Evolutionary conservation across 176 grass and related monocot species (phyloP).

Genomic region (Saccharum officinarum): DNA sequence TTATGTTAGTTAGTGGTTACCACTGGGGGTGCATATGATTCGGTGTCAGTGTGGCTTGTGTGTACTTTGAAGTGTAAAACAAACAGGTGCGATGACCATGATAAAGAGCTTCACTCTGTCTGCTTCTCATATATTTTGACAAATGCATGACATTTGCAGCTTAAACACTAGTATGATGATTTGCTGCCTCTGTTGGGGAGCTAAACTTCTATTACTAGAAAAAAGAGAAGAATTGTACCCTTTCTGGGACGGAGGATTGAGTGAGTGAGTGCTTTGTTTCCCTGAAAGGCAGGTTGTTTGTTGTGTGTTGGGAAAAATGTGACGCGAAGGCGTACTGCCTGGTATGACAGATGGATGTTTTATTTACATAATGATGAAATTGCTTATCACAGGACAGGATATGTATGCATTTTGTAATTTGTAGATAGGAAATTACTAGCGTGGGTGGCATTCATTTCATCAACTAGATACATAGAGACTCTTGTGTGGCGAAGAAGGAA

Average conservation of each 20-base stretch:
- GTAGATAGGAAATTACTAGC: background rate
- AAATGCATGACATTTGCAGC: background rate
- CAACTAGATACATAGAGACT: background rate
- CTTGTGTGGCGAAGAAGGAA: no score
- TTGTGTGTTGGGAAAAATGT: background rate
- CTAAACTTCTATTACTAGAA: no score
- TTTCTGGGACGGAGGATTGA: no score
- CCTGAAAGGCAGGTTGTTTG: background rate
- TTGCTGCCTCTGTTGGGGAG: background rate
- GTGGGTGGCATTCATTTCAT: background rate
- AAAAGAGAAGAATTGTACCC: background rate
- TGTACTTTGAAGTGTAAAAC: background rate
- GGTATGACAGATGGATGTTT: background rate
- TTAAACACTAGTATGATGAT: background rate
- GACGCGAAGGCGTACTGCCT: background rate
- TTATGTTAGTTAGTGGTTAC: background rate
- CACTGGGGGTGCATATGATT: background rate
- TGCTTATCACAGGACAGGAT: background rate
- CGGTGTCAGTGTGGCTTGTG: background rate
- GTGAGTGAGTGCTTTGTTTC: background rate
- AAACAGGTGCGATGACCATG: background rate
- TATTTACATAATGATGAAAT: background rate
- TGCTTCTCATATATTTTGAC: background rate
- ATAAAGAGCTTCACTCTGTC: background rate
- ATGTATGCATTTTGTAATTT: background rate